Conservation (phyloP, 2,329 filamentous ascomycete species). For the Ophiostoma sp. region DNA sequence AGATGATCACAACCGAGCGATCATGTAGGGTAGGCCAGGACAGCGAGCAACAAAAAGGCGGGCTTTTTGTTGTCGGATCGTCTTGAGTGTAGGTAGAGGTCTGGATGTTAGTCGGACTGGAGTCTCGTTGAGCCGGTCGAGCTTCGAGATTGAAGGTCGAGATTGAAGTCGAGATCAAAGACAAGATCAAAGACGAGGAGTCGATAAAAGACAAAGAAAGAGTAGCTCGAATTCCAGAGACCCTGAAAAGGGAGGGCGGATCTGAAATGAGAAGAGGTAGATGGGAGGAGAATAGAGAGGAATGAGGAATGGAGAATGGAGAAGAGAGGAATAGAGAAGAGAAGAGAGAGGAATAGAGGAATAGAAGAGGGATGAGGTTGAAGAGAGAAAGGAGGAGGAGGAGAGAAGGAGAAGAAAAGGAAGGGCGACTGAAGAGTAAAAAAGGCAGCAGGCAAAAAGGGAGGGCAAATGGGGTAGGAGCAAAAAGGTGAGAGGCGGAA, state of each 20-base stretch:
- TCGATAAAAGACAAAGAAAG: not conserved
- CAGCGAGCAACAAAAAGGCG: conserved; percentile 15
- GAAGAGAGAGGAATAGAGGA: conserved; percentile 10
- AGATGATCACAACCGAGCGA: conserved; percentile 10
- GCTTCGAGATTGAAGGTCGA: not conserved
- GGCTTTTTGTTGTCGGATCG: conserved; percentile 14
- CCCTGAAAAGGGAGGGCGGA: conserved; percentile 17
- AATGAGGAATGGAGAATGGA: conserved; percentile 3
- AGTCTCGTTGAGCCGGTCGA: not conserved
- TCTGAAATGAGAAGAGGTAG: conserved; percentile 16
- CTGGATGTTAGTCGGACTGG: not conserved
- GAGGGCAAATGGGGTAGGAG: conserved; percentile 27
- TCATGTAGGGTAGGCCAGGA: conserved; percentile 13
- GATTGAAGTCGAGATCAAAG: not conserved
- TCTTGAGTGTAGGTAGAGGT: not conserved
- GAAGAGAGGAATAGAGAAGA: not conserved
- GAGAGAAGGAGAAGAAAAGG: conserved; percentile 14
- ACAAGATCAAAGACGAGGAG: not conserved
- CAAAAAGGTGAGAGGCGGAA: no score
- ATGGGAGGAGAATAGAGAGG: not conserved
- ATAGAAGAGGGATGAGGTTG: conserved; percentile 7
- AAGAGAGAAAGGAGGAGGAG: conserved; percentile 16
- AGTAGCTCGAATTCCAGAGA: conserved; percentile 19
- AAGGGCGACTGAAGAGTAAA: not conserved
- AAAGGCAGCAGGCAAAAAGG: not conserved